Evolutionary conservation across 805 yeast genomes (phyloP).

Genomic region (Sugiyamaella smithiae): DNA sequence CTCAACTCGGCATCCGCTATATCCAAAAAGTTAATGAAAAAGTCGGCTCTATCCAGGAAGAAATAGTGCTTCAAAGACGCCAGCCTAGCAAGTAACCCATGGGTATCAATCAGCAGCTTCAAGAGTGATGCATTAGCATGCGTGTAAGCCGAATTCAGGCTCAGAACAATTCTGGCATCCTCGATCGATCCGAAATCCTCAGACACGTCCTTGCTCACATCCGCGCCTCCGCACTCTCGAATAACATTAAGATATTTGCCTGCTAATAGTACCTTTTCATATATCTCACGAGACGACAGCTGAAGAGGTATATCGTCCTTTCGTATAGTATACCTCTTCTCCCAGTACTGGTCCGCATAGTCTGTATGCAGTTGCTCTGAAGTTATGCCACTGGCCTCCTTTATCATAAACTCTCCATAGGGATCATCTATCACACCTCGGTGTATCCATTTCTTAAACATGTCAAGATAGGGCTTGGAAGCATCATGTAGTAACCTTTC

Average conservation of each 20-base stretch:
- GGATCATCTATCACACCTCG: constrained; percentile 76
- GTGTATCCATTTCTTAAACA: constrained; percentile 77
- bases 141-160: constrained; percentile 57
- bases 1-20: constrained; percentile 51
- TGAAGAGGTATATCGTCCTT: constrained; percentile 73
- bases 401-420: constrained; percentile 77
- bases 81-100: constrained; percentile 49
- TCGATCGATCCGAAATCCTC: constrained; percentile 35
- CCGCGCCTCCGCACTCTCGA: constrained; percentile 52
- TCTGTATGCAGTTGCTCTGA: constrained; percentile 29
- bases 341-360: constrained; percentile 42
- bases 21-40: constrained; percentile 53
- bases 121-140: constrained; percentile 65
- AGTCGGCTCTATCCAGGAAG: constrained; percentile 51
- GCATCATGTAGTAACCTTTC: constrained; percentile 52
- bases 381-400: constrained; percentile 32
- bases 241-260: constrained; percentile 83
- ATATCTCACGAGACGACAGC: constrained; percentile 50
- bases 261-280: constrained; percentile 66
- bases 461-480: constrained; percentile 58
- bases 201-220: constrained; percentile 34
- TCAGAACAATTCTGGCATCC: constrained; percentile 49
- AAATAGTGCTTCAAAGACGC: constrained; percentile 54
- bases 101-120: constrained; percentile 59
- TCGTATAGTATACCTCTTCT: constrained; percentile 61